These are phyloP conservation scores for Diplocarpon mali DNA, from an alignment of 2,329 filamentous ascomycete species.

Conservation along the genomic window DNA sequence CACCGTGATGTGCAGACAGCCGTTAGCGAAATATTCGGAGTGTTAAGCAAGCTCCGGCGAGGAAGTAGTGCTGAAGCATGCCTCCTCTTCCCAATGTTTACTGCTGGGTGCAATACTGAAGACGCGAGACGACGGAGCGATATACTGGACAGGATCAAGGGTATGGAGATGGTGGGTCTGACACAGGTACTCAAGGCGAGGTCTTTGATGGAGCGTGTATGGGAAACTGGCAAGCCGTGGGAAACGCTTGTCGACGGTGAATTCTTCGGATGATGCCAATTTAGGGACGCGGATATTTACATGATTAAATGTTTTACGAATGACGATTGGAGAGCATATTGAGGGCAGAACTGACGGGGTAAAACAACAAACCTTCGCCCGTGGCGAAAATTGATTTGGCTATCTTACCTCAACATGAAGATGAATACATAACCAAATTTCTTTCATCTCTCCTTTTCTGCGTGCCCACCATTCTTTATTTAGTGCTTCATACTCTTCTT, in stretches of 20 bases:
- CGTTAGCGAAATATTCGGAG: constrained; percentile 50
- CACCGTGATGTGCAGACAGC: constrained; percentile 52
- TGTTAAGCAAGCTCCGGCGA: constrained; percentile 48
- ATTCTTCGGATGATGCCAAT: constrained; percentile 22
- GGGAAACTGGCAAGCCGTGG: constrained; percentile 58
- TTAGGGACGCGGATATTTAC: too few species aligned
- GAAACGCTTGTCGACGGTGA: constrained; percentile 42
- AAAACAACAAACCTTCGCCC: too few species aligned
- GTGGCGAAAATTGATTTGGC: too few species aligned
- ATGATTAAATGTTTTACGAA: neutral
- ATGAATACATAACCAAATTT: too few species aligned
- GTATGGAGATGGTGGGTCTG: constrained; percentile 64
- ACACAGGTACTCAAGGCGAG: constrained; percentile 58
- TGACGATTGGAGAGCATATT: neutral
- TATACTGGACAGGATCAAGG: constrained; percentile 54
- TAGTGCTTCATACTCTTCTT: too few species aligned
- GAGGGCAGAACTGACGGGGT: neutral
- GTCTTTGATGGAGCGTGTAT: constrained; percentile 55
- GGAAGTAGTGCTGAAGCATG: constrained; percentile 66
- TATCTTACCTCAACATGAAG: too few species aligned
- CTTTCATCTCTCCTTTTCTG: too few species aligned
- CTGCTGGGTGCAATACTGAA: constrained; percentile 63
- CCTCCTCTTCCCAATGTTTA: constrained; percentile 71
- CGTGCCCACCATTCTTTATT: too few species aligned
- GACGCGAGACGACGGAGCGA: constrained; percentile 43